Base-by-base conservation (phyloP, 495 filamentous ascomycete genomes). In the Alectoria sarmentosa region DNA sequence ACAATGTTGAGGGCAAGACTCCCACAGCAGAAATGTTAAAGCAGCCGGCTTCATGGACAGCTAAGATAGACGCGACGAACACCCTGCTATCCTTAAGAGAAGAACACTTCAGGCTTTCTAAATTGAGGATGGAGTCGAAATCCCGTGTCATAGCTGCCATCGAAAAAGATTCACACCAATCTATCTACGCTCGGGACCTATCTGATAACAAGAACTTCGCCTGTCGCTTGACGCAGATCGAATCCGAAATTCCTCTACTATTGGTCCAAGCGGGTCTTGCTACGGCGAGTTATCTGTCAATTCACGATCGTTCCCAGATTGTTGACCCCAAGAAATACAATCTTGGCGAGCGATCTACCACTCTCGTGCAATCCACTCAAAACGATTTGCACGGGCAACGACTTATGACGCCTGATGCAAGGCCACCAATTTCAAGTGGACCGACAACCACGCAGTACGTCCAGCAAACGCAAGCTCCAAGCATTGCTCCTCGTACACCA, bases 341-440 rank as follows among this genome's bases (percentile, higher is more conserved):
- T 15, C 23, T 28, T 30, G 30, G 38, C 32, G 30, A 42, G 38
- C 37, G 26, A n/a, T 44, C 67, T 42, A 67, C 62, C 14, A 69
- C 65, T n/a, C 62, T 70, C 14, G 63, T 72, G 23, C 61, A 70
- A 48, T 66, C 70, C 26, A 70, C 68, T 19, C 70, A 70, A 56
- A 46, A 60, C 55, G 26, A 58, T 30, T 63, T 42, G 30, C 49
- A 58, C 34, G 19, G 15, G 19, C 49, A 32, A 0, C 9, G 44
- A 13, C 9, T 58, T 11, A 15, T 41, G n/a, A n/a, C 2, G 14
- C 30, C 63, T 32, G 42, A 59, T 14, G 26, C 17, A 34, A 38
- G 60, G 17, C 39, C 23, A 21, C 36, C 64, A n/a, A 3, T 46
- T 6, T 60, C 60, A 57, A 63, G 42, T 30, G 65, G 44, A 26